phyloP scores from a whole-genome alignment of 352 stramenopile genomes.

The Globisporangium cylindrosporum region DNA sequence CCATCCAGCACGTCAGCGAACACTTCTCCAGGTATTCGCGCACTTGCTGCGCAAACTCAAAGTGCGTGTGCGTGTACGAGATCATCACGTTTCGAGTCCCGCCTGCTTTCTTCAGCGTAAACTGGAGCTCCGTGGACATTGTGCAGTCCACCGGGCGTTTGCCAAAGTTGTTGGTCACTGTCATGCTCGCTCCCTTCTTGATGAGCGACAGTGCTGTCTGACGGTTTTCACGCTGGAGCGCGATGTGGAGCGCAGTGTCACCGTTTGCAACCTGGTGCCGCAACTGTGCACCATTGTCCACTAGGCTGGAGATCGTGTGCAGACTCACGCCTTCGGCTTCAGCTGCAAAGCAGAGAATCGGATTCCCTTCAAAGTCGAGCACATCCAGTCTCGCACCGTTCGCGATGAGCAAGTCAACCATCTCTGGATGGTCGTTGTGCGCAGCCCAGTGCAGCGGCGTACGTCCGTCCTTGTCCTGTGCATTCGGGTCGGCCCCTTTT shows the following conservation, averaged over 20 bases:
- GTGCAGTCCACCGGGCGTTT: conserved; percentile 79
- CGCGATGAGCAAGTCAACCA: conserved; percentile 51
- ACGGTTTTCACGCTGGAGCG: conserved; percentile 63
- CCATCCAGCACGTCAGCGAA: conserved; percentile 76
- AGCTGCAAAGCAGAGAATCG: conserved; percentile 64
- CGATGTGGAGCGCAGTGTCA: conserved; percentile 76
- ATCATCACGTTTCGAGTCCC: conserved; percentile 81
- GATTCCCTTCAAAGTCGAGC: conserved; percentile 40
- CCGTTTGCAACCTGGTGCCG: conserved; percentile 32
- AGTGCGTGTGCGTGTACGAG: conserved; percentile 73
- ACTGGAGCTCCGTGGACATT: conserved; percentile 74
- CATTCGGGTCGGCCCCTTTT: conserved; percentile 50
- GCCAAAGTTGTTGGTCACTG: conserved; percentile 54
- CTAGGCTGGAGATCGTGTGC: conserved; percentile 41
- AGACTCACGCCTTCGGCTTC: conserved; percentile 55
- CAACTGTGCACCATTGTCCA: conserved; percentile 41
- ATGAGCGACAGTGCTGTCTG: conserved; percentile 67
- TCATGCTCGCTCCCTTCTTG: conserved; percentile 68
- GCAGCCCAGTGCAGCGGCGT: conserved; percentile 80
- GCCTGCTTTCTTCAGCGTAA: conserved; percentile 71
- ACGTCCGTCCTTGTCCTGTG: conserved; percentile 51
- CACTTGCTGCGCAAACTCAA: conserved; percentile 54
- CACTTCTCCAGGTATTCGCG: conserved; percentile 62
- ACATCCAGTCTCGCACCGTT: conserved; percentile 40
- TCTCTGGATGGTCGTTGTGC: conserved; percentile 52